Base-by-base conservation (phyloP, 441 rosid genomes). In the Gossypium schwendimanii region DNA sequence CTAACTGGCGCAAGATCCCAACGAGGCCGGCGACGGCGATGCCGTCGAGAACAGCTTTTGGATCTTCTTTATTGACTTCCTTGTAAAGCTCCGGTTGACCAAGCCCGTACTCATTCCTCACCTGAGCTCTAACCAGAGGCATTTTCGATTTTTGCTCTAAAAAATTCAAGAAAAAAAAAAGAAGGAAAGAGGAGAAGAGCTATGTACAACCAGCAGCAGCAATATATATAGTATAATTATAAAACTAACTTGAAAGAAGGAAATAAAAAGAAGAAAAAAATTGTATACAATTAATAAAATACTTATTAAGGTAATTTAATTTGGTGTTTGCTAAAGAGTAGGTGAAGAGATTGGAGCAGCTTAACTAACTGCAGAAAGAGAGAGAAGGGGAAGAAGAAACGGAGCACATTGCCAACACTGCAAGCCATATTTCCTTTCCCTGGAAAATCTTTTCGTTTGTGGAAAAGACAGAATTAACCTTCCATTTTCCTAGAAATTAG, bases 1-100 rank as follows among this genome's bases (percentile, higher is more conserved):
- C 99, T 62, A 95, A 73, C 76, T 93, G 99, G 54, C 99, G 98
- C 88, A 95, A 90, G 88, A 95, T 89, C 78, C 99, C 99, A 71
- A 93, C 92, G 72, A 95, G 97, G 4, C 97, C 99, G 54, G 98
- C 87, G 6, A 92, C 98, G 39, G 95, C 92, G 57, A 93, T 87
- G 12, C 93, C 92, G 21, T 88, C 92, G 55, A 95, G 89, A 41
- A 91, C 80, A 28, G 88, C 93, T 70, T 92, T 95, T 2, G 99
- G 96, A 78, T 95, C 97, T 39, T 92, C 99, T n/a, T 79, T 62
- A 77, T 87, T 76, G 4, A 80, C 88, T 74, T 77, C 82, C 36
- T 75, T 80, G 73, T 87, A 84, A 0, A 95, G 89, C 84, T 88
- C 86, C 41, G 92, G 85, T 28, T 81, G 87, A 57, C 92, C 97